These are phyloP conservation scores for Fusarium mangiferae DNA, from an alignment of 2,329 filamentous ascomycete species.

Conservation along the genomic window DNA sequence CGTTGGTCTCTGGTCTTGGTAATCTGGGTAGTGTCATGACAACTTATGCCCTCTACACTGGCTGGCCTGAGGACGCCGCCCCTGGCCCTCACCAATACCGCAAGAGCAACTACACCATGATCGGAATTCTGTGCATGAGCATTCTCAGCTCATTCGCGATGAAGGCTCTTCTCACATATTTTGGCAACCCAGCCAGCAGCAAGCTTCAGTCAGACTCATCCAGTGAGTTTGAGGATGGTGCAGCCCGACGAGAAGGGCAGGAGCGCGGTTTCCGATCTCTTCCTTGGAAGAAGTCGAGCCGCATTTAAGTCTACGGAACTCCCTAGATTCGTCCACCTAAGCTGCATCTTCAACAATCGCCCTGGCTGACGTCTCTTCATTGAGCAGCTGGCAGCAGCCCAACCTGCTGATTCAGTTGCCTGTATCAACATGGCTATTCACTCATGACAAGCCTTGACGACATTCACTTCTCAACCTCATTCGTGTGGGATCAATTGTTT, in stretches of 20 bases:
- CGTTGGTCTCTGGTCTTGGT: slow-evolving; percentile 86
- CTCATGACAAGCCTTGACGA: slow-evolving; percentile 7
- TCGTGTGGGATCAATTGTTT: not conserved
- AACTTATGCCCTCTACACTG: slow-evolving; percentile 88
- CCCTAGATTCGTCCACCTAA: slow-evolving; percentile 4
- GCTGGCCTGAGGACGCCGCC: slow-evolving; percentile 82
- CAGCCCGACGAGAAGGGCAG: slow-evolving; percentile 66
- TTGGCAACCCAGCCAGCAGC: slow-evolving; percentile 63
- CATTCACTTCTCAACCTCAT: slow-evolving; percentile 28
- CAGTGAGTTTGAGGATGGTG: slow-evolving; percentile 67
- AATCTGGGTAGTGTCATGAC: slow-evolving; percentile 89
- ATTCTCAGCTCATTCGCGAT: slow-evolving; percentile 78
- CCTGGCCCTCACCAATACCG: slow-evolving; percentile 77
- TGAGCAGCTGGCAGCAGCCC: slow-evolving; percentile 44
- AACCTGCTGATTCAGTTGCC: slow-evolving; percentile 49
- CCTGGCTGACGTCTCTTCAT: slow-evolving; percentile 7
- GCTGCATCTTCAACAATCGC: slow-evolving; percentile 47
- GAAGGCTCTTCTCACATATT: slow-evolving; percentile 70
- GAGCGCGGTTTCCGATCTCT: slow-evolving; percentile 67
- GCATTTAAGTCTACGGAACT: slow-evolving; percentile 31
- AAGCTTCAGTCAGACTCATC: slow-evolving; percentile 56
- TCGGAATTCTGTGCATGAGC: slow-evolving; percentile 83
- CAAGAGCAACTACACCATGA: slow-evolving; percentile 87
- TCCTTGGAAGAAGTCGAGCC: slow-evolving; percentile 48
- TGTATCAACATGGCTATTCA: slow-evolving; percentile 20